These are phyloP conservation scores for Fusarium chaquense DNA, from an alignment of 2,329 filamentous ascomycete species.

Conservation along the genomic window DNA sequence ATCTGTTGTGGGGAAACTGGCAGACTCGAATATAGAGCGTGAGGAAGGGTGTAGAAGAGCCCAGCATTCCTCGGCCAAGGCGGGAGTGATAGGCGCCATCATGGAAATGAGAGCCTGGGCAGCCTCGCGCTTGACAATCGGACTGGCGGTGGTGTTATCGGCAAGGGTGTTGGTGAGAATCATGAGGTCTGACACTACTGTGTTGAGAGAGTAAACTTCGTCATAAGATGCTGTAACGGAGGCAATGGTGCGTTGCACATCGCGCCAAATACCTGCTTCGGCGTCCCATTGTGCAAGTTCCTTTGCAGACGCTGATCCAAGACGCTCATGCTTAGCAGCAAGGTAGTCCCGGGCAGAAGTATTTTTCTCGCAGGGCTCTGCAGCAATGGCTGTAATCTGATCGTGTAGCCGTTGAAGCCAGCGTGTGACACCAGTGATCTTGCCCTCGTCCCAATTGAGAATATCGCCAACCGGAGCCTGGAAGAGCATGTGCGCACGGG, in stretches of 20 bases:
- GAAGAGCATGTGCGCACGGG: slow-evolving; percentile 88
- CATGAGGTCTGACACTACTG: slow-evolving; percentile 85
- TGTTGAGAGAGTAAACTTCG: slow-evolving; percentile 82
- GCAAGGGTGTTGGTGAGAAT: slow-evolving; percentile 78
- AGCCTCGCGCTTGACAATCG: slow-evolving; percentile 62
- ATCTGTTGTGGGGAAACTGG: slow-evolving; percentile 71
- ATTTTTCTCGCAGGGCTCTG: slow-evolving; percentile 10
- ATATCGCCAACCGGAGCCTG: slow-evolving; percentile 86
- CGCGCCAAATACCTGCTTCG: slow-evolving; percentile 69
- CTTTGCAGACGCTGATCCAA: slow-evolving; percentile 49
- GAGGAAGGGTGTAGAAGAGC: slow-evolving; percentile 61
- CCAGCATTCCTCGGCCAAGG: slow-evolving; percentile 86
- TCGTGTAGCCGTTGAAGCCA: slow-evolving; percentile 80
- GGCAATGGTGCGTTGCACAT: slow-evolving; percentile 74
- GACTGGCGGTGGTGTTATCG: slow-evolving; percentile 57
- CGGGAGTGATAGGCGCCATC: slow-evolving; percentile 83
- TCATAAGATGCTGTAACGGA: slow-evolving; percentile 77
- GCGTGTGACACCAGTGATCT: slow-evolving; percentile 83
- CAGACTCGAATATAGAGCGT: slow-evolving; percentile 58
- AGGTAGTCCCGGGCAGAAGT: slow-evolving; percentile 54
- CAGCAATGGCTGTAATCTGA: slow-evolving; percentile 57
- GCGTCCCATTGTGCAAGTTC: slow-evolving; percentile 59
- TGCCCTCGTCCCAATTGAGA: slow-evolving; percentile 87
- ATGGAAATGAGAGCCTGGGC: slow-evolving; percentile 73
- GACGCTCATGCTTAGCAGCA: slow-evolving; percentile 47